Percentiles rank a stretch among this genome's conserved stretches.
Evolutionary conservation across 1,139 yeast genomes (phyloP).

Genomic region (Magnusiomyces suaveolens): DNA sequence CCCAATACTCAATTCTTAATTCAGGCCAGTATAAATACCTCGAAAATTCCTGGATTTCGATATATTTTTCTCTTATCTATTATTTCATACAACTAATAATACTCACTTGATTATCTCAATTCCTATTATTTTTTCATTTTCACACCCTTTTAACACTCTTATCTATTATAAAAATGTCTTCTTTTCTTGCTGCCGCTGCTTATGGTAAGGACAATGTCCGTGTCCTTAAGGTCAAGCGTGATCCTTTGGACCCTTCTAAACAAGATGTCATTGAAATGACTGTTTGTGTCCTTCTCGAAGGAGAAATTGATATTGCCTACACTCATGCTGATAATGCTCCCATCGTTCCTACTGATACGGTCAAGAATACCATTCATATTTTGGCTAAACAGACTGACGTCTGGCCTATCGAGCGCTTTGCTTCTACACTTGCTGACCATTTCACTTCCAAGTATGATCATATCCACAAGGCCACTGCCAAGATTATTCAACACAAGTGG

Average conservation of each 20-base stretch:
- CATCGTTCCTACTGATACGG: constrained; percentile 92
- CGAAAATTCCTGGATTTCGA: too few species aligned
- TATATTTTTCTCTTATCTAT: too few species aligned
- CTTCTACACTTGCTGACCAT: constrained; percentile 73
- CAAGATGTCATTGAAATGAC: constrained; percentile 84
- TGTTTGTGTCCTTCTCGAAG: constrained; percentile 63
- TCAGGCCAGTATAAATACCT: too few species aligned
- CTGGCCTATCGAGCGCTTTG: constrained; percentile 87
- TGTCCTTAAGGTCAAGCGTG: constrained; percentile 76
- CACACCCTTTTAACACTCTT: not conserved
- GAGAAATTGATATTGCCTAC: constrained; percentile 68
- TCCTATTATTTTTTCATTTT: too few species aligned
- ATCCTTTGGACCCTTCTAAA: constrained; percentile 53
- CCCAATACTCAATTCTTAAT: too few species aligned
- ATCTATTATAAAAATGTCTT: not conserved
- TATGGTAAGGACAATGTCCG: constrained; percentile 92
- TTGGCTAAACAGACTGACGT: constrained; percentile 68
- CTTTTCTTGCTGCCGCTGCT: constrained; percentile 22
- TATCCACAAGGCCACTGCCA: constrained; percentile 59
- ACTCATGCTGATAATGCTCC: constrained; percentile 79
- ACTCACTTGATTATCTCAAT: too few species aligned
- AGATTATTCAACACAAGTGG: constrained; percentile 70
- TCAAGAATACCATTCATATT: constrained; percentile 74
- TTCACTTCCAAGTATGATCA: constrained; percentile 67
- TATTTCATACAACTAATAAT: too few species aligned